Percentiles rank a stretch among this genome's conserved stretches.
phyloP scores from a whole-genome alignment of 2,329 filamentous ascomycete genomes.

The Plectosphaerella cucumerina region DNA sequence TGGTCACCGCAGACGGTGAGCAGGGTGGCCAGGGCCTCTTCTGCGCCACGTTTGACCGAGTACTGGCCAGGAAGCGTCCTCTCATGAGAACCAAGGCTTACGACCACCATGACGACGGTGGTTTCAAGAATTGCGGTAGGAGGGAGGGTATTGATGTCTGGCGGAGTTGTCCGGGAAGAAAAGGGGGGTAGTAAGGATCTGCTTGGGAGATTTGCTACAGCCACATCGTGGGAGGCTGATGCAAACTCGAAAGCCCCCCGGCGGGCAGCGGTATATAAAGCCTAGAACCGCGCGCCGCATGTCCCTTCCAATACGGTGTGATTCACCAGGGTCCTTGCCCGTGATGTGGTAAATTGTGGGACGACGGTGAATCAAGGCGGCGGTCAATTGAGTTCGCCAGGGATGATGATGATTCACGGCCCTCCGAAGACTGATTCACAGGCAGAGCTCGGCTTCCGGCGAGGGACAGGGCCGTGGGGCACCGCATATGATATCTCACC shows the following conservation, averaged over 20 bases:
- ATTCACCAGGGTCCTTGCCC: too few relatives aligned
- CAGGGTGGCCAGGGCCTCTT: conserved; percentile 21
- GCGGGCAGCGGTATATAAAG: not conserved
- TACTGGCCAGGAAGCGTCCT: conserved; percentile 12
- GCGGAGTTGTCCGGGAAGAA: not conserved
- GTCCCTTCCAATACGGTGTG: too few relatives aligned
- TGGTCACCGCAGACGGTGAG: conserved; percentile 19
- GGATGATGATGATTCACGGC: too few relatives aligned
- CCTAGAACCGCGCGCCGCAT: not conserved
- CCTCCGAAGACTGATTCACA: too few relatives aligned
- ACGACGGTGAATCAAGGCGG: not conserved
- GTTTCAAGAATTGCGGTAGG: not conserved
- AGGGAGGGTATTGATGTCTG: not conserved
- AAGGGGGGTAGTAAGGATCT: not conserved
- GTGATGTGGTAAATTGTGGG: not conserved
- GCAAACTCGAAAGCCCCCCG: not conserved
- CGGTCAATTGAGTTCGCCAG: too few relatives aligned
- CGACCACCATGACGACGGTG: conserved; percentile 6
- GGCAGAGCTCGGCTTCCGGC: too few relatives aligned
- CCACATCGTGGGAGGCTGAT: conserved; percentile 4
- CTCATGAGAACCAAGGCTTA: conserved; percentile 7
- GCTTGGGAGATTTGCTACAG: conserved; percentile 6
- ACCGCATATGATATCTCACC: not conserved
- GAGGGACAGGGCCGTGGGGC: not conserved
- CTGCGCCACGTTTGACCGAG: conserved; percentile 26